Percentiles rank a stretch among this genome's conserved stretches.
These are phyloP conservation scores for Jamesozyma gamospora DNA, from an alignment of 805 yeast genomes.

Conservation along the genomic window DNA sequence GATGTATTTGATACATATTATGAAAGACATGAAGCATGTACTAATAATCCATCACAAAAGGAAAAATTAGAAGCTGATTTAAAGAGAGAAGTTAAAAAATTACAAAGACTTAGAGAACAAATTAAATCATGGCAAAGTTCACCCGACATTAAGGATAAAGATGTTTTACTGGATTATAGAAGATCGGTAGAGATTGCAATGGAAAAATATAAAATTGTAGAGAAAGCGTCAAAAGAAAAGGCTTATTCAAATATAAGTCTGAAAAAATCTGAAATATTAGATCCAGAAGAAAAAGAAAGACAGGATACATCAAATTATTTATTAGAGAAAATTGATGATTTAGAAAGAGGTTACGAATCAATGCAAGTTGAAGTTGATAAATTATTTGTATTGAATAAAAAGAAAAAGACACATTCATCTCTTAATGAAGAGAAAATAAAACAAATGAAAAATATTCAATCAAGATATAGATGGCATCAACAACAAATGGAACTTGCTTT, in stretches of 20 bases:
- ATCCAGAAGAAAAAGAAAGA: constrained; percentile 75
- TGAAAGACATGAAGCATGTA: constrained; percentile 74
- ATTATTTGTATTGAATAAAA: constrained; percentile 23
- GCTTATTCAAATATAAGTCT: constrained; percentile 90
- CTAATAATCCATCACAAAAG: constrained; percentile 72
- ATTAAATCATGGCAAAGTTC: constrained; percentile 92
- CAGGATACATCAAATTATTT: constrained; percentile 62
- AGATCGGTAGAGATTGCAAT: constrained; percentile 64
- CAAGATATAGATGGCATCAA: constrained; percentile 72
- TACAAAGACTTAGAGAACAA: constrained; percentile 89
- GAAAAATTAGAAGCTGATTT: constrained; percentile 88
- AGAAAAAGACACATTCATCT: constrained; percentile 25
- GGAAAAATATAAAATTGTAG: constrained; percentile 95
- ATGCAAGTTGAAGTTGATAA: constrained; percentile 46
- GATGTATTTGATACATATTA: constrained; percentile 75
- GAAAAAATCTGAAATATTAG: constrained; percentile 51
- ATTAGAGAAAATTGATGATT: constrained; percentile 61
- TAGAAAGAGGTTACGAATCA: constrained; percentile 70
- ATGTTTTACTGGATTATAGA: constrained; percentile 68
- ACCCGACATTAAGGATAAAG: constrained; percentile 84
- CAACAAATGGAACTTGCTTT: constrained; percentile 70
- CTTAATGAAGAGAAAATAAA: constrained; percentile 31
- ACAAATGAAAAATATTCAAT: constrained; percentile 49
- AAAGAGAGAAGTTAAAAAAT: constrained; percentile 89
- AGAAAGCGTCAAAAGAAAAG: constrained; percentile 85